Evolutionary conservation across 108 stramenopile species (phyloP).

Genomic region (Cylindrotheca closterium): DNA sequence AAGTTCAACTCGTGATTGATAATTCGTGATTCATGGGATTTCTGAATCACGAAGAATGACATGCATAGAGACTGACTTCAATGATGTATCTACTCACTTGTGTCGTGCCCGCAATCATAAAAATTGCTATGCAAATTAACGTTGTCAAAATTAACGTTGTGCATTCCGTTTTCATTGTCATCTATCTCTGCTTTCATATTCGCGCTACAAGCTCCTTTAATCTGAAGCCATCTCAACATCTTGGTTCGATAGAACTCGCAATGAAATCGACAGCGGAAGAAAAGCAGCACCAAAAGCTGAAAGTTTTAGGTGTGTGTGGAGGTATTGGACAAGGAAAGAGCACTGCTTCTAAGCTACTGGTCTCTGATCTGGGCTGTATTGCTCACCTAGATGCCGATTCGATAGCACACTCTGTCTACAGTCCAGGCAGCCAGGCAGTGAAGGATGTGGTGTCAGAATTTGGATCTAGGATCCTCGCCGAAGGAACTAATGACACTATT

Average conservation of each 20-base stretch:
- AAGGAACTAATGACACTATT: slow-evolving; percentile 27
- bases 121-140: too few species aligned
- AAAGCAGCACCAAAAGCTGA: background rate
- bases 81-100: too few species aligned
- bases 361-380: slow-evolving; percentile 48
- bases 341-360: slow-evolving; percentile 66
- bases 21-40: too few species aligned
- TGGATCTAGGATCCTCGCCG: slow-evolving; percentile 50
- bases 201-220: background rate
- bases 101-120: too few species aligned
- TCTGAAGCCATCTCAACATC: background rate
- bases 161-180: too few species aligned
- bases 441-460: slow-evolving; percentile 58
- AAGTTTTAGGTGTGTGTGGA: slow-evolving; percentile 74
- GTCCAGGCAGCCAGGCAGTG: slow-evolving; percentile 57
- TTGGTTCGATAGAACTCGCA: background rate
- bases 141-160: too few species aligned
- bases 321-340: slow-evolving; percentile 84
- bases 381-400: slow-evolving; percentile 75
- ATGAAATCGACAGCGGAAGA: background rate
- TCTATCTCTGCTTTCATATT: background rate
- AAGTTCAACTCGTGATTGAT: too few species aligned
- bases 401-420: slow-evolving; percentile 72
- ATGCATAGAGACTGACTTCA: too few species aligned
- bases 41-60: too few species aligned